Evolutionary conservation across 2,329 filamentous ascomycete species (phyloP), one percentile per base, ranked within the genome.

Genomic region (Pestalotiopsis sp.): DNA sequence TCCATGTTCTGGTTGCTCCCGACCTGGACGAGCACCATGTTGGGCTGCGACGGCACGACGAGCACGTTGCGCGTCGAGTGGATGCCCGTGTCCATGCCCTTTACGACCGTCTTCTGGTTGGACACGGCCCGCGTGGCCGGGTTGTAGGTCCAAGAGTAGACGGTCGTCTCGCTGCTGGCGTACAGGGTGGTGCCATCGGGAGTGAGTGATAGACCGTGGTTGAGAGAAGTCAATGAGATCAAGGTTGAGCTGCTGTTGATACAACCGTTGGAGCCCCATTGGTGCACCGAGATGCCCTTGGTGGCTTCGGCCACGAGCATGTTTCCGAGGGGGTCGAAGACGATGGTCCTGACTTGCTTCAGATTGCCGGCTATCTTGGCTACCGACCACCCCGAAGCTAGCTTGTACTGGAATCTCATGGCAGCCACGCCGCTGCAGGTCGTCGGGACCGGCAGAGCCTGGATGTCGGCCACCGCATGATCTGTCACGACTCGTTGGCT

Each of bases 61-160:
- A 88, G 78, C 5, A 91, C 76, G 0, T 88, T 79, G 23, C 81
- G 74, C 0, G 81, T 80, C 39, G 79, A 79, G 72, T 83, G 81
- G 41, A 81, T 77, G 12, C 79, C 80, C 13, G 78, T 74, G 68
- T 79, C 78, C 76, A 83, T 83, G 69, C 78, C 77, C 64, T 72
- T 75, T 23, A 83, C 74, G 20, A 81, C 75, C 4, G 80, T 79
- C 73, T 79, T 79, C 68, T 84, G 81, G 68, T 79, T 79, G 61
- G 80, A 80, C 59, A 84, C 83, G 13, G 84, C 84, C 66, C 82
- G 80, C 5, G 82, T 79, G 5, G 76, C 76, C 9, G 85, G 76
- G 74, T 90, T 82, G 74, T 92, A 92, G 45, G 79, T 77, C 86
- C 88, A 91, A 27, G 84, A 81, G 76, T 83, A 90, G 7, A 86